phyloP scores from a whole-genome alignment of 1,284 basidiomycete genomes.

The Ceratobasidium sp. region DNA sequence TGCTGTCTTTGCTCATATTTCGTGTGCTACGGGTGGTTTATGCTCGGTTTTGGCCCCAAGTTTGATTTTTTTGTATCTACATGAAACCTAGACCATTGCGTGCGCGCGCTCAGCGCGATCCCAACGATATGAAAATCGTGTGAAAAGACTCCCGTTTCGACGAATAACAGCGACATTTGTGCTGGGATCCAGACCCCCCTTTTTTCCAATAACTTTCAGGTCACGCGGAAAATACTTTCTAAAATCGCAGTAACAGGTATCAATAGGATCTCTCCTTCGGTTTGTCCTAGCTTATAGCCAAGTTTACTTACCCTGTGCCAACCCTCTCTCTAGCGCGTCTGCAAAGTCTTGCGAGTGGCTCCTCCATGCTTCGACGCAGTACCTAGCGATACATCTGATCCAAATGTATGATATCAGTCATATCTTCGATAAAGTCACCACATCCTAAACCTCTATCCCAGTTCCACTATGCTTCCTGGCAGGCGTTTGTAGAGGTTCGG shows the following conservation, averaged over 20 bases:
- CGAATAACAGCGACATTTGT: background rate
- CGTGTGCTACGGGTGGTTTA: background rate
- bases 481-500: background rate
- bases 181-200: background rate
- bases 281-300: too few relatives aligned
- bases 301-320: too few relatives aligned
- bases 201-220: background rate
- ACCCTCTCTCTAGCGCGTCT: background rate
- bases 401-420: background rate
- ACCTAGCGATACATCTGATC: background rate
- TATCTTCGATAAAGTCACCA: background rate
- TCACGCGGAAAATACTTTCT: background rate
- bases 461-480: background rate
- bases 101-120: background rate
- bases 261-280: too few relatives aligned
- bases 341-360: background rate
- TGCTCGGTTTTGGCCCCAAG: background rate
- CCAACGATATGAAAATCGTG: background rate
- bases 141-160: background rate
- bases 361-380: background rate
- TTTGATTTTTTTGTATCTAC: background rate
- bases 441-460: background rate
- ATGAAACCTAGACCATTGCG: background rate
- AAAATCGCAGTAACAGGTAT: conserved; percentile 3
- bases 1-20: background rate